Evolutionary conservation across 1,284 basidiomycete species (phyloP), one percentile per base, ranked within the genome.

Genomic region (Cryptococcus floricola): DNA sequence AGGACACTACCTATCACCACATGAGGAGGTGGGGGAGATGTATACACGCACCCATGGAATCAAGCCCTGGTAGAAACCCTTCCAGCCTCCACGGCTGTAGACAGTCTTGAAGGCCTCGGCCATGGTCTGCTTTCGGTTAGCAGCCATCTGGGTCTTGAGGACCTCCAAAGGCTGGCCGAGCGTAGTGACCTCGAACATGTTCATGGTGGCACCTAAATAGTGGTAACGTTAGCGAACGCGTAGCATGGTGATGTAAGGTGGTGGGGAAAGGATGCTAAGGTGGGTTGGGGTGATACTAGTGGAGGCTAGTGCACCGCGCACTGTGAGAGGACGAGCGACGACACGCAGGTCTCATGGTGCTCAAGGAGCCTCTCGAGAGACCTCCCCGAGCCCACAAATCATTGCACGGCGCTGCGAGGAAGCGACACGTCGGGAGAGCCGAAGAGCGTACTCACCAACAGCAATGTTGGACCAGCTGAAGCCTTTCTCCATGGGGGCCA

Each of bases 401-500:
- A 8, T 10, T 5, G 6, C 31, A 34, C 31, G 31, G 6, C 31
- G 31, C 31, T 23, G 31, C 31, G 39, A 42, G 39, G 16, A 42
- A 19, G 16, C 19, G 39, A 19, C 39, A 16, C 14, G 7, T 42
- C 6, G 39, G 39, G 14, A 42, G 39, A 42, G 19, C 39, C 19
- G 49, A 28, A 16, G n/a, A 37, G 14, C 14, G 47, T 58, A 80
- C 80, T 78, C 76, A 88, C 94, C 94, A 78, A 98, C 91, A 63
- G 94, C 95, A 79, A 98, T 97, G 82, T 98, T 98, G 70, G 91
- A 94, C 93, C 93, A 98, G 80, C 85, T 94, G 72, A 97, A 85
- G 70, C 93, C 92, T 78, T 95, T 95, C 79, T 94, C 77, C 64
- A 73, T 71, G 44, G 81, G 81, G 31, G 81, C 81, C 81, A 82